A percentile compares a stretch with the other conserved stretches of the same genome.
phyloP scores from a whole-genome alignment of 495 filamentous ascomycete genomes.

The Beverwykella pulmonaria region DNA sequence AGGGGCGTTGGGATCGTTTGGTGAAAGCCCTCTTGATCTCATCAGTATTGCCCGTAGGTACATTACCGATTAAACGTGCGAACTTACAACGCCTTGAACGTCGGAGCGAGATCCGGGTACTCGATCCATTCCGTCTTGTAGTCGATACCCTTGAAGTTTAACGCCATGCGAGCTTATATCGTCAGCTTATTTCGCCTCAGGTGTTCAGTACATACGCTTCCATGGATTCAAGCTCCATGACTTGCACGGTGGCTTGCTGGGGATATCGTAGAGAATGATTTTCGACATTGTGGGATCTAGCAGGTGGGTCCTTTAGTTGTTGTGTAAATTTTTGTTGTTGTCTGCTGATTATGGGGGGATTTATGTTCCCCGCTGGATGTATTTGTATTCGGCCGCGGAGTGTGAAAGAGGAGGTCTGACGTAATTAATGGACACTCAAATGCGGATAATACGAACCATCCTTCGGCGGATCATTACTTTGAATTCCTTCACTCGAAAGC shows the following conservation, averaged over 20 bases:
- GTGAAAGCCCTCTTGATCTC: slow-evolving; percentile 39
- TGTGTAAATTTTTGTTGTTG: too few relatives aligned
- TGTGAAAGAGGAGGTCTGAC: too few relatives aligned
- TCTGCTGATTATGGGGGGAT: too few relatives aligned
- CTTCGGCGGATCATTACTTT: too few relatives aligned
- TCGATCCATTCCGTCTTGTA: slow-evolving; percentile 69
- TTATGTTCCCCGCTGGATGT: too few relatives aligned
- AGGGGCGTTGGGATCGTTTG: slow-evolving; percentile 45
- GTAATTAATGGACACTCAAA: too few relatives aligned
- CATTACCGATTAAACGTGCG: not conserved
- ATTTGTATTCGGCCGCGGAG: too few relatives aligned
- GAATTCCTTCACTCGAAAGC: too few relatives aligned
- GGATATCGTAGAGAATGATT: slow-evolving; percentile 57
- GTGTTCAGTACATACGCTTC: slow-evolving; percentile 46
- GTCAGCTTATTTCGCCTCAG: not conserved
- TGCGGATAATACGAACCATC: too few relatives aligned
- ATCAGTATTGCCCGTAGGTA: not conserved
- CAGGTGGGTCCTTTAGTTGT: not conserved
- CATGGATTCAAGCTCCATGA: slow-evolving; percentile 64
- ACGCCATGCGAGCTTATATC: slow-evolving; percentile 54
- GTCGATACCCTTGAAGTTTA: slow-evolving; percentile 66
- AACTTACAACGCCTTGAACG: slow-evolving; percentile 51
- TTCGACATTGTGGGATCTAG: slow-evolving; percentile 16
- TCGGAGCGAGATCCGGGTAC: slow-evolving; percentile 61
- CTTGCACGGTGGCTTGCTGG: slow-evolving; percentile 49